Evolutionary conservation across 352 stramenopile genomes (phyloP).

Genomic region (Pilasporangium apinafurcum): DNA sequence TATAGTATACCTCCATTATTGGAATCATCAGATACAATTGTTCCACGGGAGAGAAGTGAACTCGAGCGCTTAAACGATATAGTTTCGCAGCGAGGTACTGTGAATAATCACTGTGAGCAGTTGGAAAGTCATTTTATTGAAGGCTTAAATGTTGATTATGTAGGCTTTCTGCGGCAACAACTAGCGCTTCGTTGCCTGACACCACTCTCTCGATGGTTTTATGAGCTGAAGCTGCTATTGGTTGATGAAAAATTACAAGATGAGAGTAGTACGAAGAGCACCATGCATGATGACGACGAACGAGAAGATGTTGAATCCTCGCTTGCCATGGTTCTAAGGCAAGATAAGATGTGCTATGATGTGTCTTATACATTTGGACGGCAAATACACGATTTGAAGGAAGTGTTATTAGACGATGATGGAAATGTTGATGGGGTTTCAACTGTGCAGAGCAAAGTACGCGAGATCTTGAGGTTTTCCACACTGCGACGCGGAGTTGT

Average conservation of each 20-base stretch:
- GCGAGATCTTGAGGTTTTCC: conserved; percentile 53
- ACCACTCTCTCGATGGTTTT: conserved; percentile 28
- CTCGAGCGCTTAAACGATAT: too few species aligned
- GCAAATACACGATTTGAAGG: conserved; percentile 16
- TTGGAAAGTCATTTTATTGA: too few species aligned
- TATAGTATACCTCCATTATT: too few species aligned
- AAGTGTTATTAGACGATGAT: conserved; percentile 21
- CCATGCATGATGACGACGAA: background rate
- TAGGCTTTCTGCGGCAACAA: conserved; percentile 47
- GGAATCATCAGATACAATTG: too few species aligned
- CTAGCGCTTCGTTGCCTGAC: conserved; percentile 12
- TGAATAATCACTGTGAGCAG: too few species aligned
- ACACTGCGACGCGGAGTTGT: conserved; percentile 18
- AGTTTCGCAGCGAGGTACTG: too few species aligned
- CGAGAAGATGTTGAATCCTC: conserved; percentile 4
- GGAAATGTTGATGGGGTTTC: background rate
- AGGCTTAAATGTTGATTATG: too few species aligned
- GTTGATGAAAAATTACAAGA: conserved; percentile 4
- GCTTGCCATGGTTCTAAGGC: conserved; percentile 6
- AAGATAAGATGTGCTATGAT: conserved; percentile 35
- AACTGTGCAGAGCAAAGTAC: background rate
- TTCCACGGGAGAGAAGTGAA: too few species aligned
- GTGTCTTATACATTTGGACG: conserved; percentile 23
- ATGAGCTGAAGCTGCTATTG: conserved; percentile 32
- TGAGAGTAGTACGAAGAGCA: background rate